Evolutionary conservation across 148 eudicot genomes (phyloP), one percentile per base, ranked within the genome.

Genomic region (Polygonum aviculare): DNA sequence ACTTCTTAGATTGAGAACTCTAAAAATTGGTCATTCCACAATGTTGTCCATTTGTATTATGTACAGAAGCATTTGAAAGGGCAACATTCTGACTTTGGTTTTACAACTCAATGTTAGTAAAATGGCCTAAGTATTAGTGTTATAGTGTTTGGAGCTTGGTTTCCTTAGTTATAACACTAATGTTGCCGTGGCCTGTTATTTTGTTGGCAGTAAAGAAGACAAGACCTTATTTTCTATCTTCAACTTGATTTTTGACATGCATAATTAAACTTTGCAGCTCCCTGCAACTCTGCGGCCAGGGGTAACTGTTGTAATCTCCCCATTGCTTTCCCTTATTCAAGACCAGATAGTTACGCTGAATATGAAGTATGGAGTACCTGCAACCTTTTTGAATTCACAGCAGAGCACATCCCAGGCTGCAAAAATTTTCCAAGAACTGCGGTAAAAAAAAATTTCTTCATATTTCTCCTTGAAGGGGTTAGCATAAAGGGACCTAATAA

Each of bases 321-420:
- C 99, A 44, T 83, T 96, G 77, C 97, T 96, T 63, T 93, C 99
- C 72, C 98, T 96, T 22, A 96, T 96, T 83, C 99, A 96, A 83
- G 99, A 96, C 85, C 99, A 96, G 85, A 93, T 96, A 81, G 85
- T 96, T 49, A 88, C 99, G 18, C 83, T 96, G 75, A 96, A 90
- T 81, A 93, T 89, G 62, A 93, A 88, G 87, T 93, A 84, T 79
- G 99, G 97, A 80, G 85, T 96, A 75, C 87, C 94, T 59, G 93
- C 99, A 76, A 96, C 99, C 65, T 96, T 96, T 83, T 76, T 96
- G 77, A 96, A 96, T 81, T 96, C 99, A 78, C 99, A 96, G 83
- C 99, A 96, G 81, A 88, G 86, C 74, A 57, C 90, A 75, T 86
- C 90, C 62, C 99, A 96, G 84, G 91, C 97, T 79, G 87, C 89